These are phyloP conservation scores for Aureobasidium leucospermi DNA, from an alignment of 2,329 filamentous ascomycete genomes.

Conservation along the genomic window DNA sequence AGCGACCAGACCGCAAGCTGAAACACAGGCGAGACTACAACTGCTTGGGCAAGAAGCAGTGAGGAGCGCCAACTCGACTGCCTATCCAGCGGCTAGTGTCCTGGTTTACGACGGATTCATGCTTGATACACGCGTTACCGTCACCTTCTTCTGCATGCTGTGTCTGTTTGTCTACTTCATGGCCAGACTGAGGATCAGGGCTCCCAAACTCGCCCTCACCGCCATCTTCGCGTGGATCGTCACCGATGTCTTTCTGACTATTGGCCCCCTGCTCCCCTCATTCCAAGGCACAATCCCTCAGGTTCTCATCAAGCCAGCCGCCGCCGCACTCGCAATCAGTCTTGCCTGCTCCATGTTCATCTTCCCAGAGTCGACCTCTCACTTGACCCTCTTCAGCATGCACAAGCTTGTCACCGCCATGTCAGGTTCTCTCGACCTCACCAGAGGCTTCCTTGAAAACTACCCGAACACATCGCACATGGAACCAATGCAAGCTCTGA, in stretches of 20 bases:
- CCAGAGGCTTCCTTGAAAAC: background rate
- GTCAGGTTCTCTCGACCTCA: background rate
- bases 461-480: constrained; percentile 3
- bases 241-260: constrained; percentile 12
- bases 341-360: constrained; percentile 14
- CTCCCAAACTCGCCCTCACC: constrained; percentile 11
- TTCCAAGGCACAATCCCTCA: constrained; percentile 13
- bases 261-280: constrained; percentile 8
- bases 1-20: constrained; percentile 10
- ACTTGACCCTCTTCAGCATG: constrained; percentile 9
- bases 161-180: constrained; percentile 15
- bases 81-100: background rate
- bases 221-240: constrained; percentile 15
- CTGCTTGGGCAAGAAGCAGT: background rate
- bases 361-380: constrained; percentile 14
- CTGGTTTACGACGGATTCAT: constrained; percentile 13
- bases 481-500: constrained; percentile 8
- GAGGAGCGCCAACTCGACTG: background rate
- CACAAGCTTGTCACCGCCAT: constrained; percentile 10
- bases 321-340: constrained; percentile 7
- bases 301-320: constrained; percentile 13
- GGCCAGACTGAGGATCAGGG: constrained; percentile 9
- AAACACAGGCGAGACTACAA: background rate
- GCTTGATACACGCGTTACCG: constrained; percentile 12
- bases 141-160: constrained; percentile 17